Conservation (phyloP, 2,329 filamentous ascomycete genomes). For the Botrytis tulipae region DNA sequence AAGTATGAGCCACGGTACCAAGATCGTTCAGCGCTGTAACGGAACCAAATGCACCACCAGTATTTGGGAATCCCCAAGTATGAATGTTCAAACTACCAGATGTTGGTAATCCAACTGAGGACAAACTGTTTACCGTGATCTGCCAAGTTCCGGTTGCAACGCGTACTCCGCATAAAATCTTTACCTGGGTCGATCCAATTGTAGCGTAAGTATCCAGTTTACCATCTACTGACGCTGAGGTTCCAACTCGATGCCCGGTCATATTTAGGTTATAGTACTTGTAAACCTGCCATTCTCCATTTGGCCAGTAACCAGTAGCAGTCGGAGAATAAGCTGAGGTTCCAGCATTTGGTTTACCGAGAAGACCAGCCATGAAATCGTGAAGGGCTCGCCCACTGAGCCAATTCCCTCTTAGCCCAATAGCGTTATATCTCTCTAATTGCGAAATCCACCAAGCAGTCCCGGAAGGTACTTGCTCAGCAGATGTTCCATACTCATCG, state of each 20-base stretch:
- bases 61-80: conserved; percentile 35
- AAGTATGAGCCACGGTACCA: conserved; percentile 38
- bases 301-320: conserved; percentile 42
- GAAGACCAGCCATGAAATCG: conserved; percentile 29
- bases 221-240: conserved; percentile 36
- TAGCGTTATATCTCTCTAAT: conserved; percentile 27
- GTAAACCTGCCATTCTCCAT: conserved; percentile 48
- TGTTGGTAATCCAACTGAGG: conserved; percentile 26
- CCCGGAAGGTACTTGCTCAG: conserved; percentile 25
- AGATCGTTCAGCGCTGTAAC: conserved; percentile 35
- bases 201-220: conserved; percentile 31
- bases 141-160: conserved; percentile 31
- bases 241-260: conserved; percentile 43
- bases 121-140: conserved; percentile 29
- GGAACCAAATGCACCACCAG: conserved; percentile 27
- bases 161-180: conserved; percentile 28
- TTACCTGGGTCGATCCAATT: conserved; percentile 25
- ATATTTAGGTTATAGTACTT: conserved; percentile 48
- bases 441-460: conserved; percentile 27
- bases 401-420: conserved; percentile 29
- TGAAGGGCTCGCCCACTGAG: conserved; percentile 22
- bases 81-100: conserved; percentile 29
- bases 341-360: conserved; percentile 27
- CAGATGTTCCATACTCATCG: conserved; percentile 26
- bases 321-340: conserved; percentile 25